Base-by-base conservation (phyloP, 371 early-diverging fungal genomes). In the Homolaphlyctis polyrhiza region DNA sequence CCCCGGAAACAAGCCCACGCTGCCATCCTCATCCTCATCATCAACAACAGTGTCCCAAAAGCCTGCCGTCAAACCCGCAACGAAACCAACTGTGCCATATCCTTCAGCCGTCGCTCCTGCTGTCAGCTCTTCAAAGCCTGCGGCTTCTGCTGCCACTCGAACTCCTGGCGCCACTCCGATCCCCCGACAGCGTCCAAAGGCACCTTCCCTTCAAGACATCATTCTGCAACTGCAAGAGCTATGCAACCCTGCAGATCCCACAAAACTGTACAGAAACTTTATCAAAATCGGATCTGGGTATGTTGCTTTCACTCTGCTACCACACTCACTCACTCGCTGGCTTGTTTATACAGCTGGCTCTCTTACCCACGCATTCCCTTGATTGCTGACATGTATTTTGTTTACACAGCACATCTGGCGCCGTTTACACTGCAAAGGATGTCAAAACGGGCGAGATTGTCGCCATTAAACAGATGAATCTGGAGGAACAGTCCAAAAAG, bases 401-500 rank as follows among this genome's bases (percentile, higher is more conserved):
- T 45, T 45, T 18, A 45, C 16, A 11, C 66, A 90, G 95, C 34
- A 94, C 96, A 3, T 93, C 93, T n/a, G 96, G 94, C 30, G 92
- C 93, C 55, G 97, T 96, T 0, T 95, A 83, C 65, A 92, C 90
- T 1, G 95, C 95, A 1, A 82, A 89, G 71, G 84, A 89, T 36
- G 81, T 85, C 1, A 81, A 79, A 2, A 80, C 85, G 8, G 82
- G 86, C 33, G 69, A 82, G 27, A 82, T 86, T 2, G 95, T 95
- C 1, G 95, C 95, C 2, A 93, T 94, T 69, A 95, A 95, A 76
- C 95, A 95, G 72, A 97, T 95, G 94, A 92, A 95, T 66, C 77
- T 97, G 61, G 91, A 92, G 66, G 88, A 92, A 70, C 96, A 97
- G 74, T 95, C 95, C 28, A 93, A 94, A 74, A 94, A 95, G 77